A percentile compares a stretch with the other conserved stretches of the same genome.
phyloP scores from a whole-genome alignment of 768 basidiomycete genomes.

The Pluteus cervinus region DNA sequence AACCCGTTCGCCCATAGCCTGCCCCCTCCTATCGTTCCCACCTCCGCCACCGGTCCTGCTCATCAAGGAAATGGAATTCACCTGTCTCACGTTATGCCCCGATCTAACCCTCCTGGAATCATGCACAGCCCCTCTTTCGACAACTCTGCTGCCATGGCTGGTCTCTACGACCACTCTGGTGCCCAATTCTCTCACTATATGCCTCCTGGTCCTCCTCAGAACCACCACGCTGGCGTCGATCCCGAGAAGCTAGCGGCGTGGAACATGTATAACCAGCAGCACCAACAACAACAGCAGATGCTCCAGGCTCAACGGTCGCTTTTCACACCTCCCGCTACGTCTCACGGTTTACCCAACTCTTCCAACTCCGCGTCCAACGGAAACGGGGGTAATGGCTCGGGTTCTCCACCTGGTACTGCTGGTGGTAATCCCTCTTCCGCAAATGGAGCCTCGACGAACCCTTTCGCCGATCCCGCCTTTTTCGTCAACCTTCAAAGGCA shows the following conservation, averaged over 20 bases:
- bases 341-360: slow-evolving; percentile 12
- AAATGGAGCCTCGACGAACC: slow-evolving; percentile 6
- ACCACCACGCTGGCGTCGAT: slow-evolving; percentile 6
- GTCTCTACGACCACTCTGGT: slow-evolving; percentile 11
- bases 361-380: slow-evolving; percentile 8
- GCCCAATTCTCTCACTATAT: slow-evolving; percentile 4
- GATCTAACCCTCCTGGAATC: slow-evolving; percentile 8
- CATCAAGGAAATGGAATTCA: slow-evolving; percentile 8
- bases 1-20: slow-evolving; percentile 31
- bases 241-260: slow-evolving; percentile 16
- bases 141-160: slow-evolving; percentile 6
- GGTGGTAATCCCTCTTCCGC: slow-evolving; percentile 5
- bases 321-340: slow-evolving; percentile 16
- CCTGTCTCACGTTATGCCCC: slow-evolving; percentile 12
- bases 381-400: slow-evolving; percentile 4
- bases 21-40: slow-evolving; percentile 7
- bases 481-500: slow-evolving; percentile 6
- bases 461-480: slow-evolving; percentile 7
- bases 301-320: slow-evolving; percentile 14
- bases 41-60: slow-evolving; percentile 8
- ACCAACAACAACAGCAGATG: slow-evolving; percentile 11
- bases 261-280: slow-evolving; percentile 10
- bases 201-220: too few relatives aligned
- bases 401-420: slow-evolving; percentile 8
- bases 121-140: slow-evolving; percentile 11